Conservation (phyloP, 2,329 filamentous ascomycete species). For the Fusarium kyushuense region DNA sequence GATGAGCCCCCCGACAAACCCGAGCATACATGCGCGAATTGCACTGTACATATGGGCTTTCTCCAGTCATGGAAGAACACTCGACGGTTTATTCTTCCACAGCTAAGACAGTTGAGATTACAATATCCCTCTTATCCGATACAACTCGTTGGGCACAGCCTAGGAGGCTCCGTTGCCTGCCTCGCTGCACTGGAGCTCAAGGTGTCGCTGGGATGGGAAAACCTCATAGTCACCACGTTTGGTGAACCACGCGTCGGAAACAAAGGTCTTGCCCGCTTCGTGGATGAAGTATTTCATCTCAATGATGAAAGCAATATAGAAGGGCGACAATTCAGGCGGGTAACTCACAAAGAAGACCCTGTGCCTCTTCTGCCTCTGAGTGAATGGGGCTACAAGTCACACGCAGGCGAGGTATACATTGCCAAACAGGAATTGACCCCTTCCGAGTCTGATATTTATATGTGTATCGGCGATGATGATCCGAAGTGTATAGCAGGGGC, state of each 20-base stretch:
- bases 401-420: conserved; percentile 91
- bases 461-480: conserved; percentile 81
- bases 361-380: conserved; percentile 86
- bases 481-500: conserved; percentile 75
- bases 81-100: conserved; percentile 74
- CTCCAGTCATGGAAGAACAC: conserved; percentile 85
- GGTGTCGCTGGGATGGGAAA: conserved; percentile 76
- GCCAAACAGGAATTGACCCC: conserved; percentile 77
- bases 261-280: conserved; percentile 63
- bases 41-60: conserved; percentile 94
- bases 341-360: conserved; percentile 89
- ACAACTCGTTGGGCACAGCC: conserved; percentile 87
- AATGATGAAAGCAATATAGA: conserved; percentile 51
- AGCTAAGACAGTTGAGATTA: conserved; percentile 69
- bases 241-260: conserved; percentile 83
- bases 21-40: conserved; percentile 79
- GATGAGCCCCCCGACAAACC: conserved; percentile 51
- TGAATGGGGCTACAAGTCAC: conserved; percentile 89
- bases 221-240: conserved; percentile 86
- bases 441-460: conserved; percentile 72
- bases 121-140: conserved; percentile 78
- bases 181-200: conserved; percentile 87
- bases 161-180: conserved; percentile 91
- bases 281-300: conserved; percentile 66
- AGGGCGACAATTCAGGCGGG: conserved; percentile 71